Base-by-base conservation (phyloP, 345 rosid species). In the Moringa oleifera region DNA sequence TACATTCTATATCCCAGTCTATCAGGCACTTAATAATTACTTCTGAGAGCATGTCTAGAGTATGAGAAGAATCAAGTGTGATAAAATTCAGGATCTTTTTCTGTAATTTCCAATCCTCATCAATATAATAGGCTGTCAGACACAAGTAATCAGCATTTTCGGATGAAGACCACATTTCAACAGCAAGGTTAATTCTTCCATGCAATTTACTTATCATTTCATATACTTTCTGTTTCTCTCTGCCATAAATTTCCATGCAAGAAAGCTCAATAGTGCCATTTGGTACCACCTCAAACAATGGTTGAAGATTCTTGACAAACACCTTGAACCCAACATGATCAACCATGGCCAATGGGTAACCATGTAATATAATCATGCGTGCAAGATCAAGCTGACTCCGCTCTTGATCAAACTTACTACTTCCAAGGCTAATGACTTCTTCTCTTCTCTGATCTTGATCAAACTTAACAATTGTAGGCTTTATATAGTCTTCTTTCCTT, bases 301-400 rank as follows among this genome's bases (percentile, higher is more conserved):
- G 98, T 75, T 90, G 98, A 28, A 93, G 89, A 70, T 93, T 93
- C 77, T 83, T 85, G 65, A 89, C 90, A 79, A 93, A 93, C 24
- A 72, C 79, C 72, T 86, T 89, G 83, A 92, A 89, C 10, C 98
- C 98, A 25, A 84, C 86, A 71, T 93, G 93, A 66, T 87, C 96
- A 77, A 80, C 94, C 90, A 93, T 87, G 36, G 83, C 60, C 62
- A 93, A 63, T 1, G 98, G 96, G 66, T 89, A 90, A 62, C 84
- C 83, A 59, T 93, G 98, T 52, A 85, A 50, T 55, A 93, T 85
- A 57, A 93, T 85, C 98, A 93, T 93, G 56, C 94, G 91, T 11
- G 97, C 93, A 68, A 93, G 90, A 79, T 93, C 96, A 61, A 72
- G 73, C 71, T 59, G 85, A 70, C 90, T 92, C 55, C 86, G 74